A percentile compares a stretch with the other conserved stretches of the same genome.
Evolutionary conservation across 139 green algal genomes (phyloP).

Genomic region (Pseudopediastrum boryanum): DNA sequence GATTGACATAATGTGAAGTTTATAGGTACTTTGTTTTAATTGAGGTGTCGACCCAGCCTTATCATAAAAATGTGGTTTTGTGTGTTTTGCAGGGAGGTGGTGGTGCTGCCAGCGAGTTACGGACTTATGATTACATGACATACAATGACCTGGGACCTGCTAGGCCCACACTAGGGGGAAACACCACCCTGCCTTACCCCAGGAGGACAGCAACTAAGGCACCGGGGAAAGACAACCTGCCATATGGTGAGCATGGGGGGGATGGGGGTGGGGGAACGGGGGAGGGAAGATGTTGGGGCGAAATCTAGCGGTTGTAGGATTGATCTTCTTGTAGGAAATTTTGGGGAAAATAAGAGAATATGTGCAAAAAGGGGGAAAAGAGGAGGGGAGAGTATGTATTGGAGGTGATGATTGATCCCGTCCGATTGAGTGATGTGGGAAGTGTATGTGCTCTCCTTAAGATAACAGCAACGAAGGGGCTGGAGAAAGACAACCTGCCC

Average conservation of each 20-base stretch:
- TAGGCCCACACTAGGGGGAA: conserved; percentile 3
- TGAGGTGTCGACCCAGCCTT: neutral
- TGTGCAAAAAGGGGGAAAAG: too few species aligned
- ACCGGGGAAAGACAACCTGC: conserved; percentile 20
- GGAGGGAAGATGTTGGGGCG: too few species aligned
- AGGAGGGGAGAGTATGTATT: too few species aligned
- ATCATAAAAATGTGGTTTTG: too few species aligned
- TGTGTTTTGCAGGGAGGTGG: neutral
- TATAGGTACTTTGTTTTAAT: neutral
- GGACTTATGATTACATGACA: conserved; percentile 11
- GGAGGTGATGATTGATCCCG: too few species aligned
- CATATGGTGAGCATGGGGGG: neutral
- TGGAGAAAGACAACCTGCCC: conserved; percentile 21
- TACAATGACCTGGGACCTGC: conserved; percentile 38
- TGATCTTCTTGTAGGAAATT: too few species aligned
- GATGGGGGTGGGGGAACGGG: too few species aligned
- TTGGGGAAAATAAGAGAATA: too few species aligned
- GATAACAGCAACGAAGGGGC: conserved; percentile 25
- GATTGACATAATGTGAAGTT: neutral
- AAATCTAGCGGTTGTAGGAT: too few species aligned
- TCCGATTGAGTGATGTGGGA: too few species aligned
- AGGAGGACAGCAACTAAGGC: conserved; percentile 30
- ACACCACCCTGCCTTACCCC: conserved; percentile 29
- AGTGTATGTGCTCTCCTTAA: conserved; percentile 36
- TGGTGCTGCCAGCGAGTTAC: neutral